Evolutionary conservation across 176 grass and related monocot genomes (phyloP), one percentile per base, ranked within the genome.

Genomic region (Cocos nucifera): DNA sequence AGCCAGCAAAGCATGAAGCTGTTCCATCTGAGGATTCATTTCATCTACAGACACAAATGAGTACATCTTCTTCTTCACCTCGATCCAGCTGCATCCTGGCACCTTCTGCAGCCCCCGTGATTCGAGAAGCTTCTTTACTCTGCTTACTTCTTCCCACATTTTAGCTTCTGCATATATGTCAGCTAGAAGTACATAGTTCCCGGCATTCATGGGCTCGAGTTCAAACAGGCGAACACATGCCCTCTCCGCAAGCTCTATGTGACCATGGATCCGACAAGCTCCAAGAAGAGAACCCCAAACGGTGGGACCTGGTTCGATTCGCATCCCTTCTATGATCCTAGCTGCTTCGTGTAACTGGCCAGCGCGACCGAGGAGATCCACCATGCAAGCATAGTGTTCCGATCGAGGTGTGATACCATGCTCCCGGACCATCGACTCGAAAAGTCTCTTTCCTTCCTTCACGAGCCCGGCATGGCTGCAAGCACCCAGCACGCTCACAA

Each of bases 11-110:
- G 82, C 82, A 58, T 82, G 67, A 39, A 90, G 87, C 68, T 79
- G 75, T 22, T 78, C 87, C 26, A 73, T 57, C 24, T 75, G 81
- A 18, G 75, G 81, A 53, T 73, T 91, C 75, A 77, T 87, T 63
- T 81, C 78, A 67, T 96, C 87, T 15, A 83, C 69, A 10, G 92
- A 82, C 9, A 66, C 79, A 67, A 91, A 88, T 10, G 73, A 75
- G 64, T 91, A 32, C 48, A 88, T 19, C 73, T 75, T 91, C 49
- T 90, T 97, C 65, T 77, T 82, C 68, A 88, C 80, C 75, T 91
- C 92, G 72, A 97, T 97, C 86, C 92, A 91, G 63, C 92, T 91
- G 72, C 81, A 88, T 27, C 92, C 92, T 14, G 81, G 56, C 15
- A 91, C 65, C 79, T 97, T 97, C 73, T 78, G 74, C 27, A 97